Percentiles rank a stretch among this genome's conserved stretches.
phyloP scores from a whole-genome alignment of 352 stramenopile genomes.

The Pilasporangium apinafurcum region DNA sequence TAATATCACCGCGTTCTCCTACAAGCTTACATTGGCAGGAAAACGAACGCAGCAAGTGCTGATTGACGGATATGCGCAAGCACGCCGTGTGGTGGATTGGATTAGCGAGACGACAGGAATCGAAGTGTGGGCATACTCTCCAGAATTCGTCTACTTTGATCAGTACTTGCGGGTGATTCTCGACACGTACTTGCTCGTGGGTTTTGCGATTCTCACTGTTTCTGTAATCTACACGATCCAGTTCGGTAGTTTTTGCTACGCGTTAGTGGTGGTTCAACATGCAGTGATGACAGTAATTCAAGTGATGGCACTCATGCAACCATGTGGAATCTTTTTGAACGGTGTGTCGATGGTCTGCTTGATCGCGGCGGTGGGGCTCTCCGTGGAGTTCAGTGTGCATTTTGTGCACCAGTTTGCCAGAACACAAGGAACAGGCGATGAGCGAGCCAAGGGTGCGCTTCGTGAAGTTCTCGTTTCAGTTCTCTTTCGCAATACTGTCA shows the following conservation, averaged over 20 bases:
- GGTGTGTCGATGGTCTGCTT: constrained; percentile 81
- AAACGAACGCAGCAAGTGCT: constrained; percentile 27
- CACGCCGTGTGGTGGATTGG: constrained; percentile 46
- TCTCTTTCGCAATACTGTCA: constrained; percentile 84
- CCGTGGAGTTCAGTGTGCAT: constrained; percentile 76
- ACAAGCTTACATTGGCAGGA: constrained; percentile 49
- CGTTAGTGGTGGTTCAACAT: constrained; percentile 32
- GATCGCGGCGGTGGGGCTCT: constrained; percentile 63
- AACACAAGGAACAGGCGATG: constrained; percentile 20
- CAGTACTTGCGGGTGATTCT: constrained; percentile 58
- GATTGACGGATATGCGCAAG: constrained; percentile 48
- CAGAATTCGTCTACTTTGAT: constrained; percentile 55
- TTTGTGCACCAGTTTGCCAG: constrained; percentile 62
- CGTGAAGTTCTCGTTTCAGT: constrained; percentile 60
- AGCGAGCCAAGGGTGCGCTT: constrained; percentile 42
- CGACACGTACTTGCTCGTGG: constrained; percentile 44
- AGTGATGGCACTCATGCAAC: constrained; percentile 58
- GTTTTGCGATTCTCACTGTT: constrained; percentile 31
- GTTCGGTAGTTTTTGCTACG: constrained; percentile 40
- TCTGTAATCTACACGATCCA: constrained; percentile 41
- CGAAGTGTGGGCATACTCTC: constrained; percentile 65
- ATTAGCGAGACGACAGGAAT: constrained; percentile 63
- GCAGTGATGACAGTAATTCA: constrained; percentile 45
- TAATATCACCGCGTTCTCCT: constrained; percentile 57
- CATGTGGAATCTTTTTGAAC: constrained; percentile 66